Evolutionary conservation across 371 early-diverging fungal species (phyloP), one percentile per base, ranked within the genome.

Genomic region (Smittium mucronatum): DNA sequence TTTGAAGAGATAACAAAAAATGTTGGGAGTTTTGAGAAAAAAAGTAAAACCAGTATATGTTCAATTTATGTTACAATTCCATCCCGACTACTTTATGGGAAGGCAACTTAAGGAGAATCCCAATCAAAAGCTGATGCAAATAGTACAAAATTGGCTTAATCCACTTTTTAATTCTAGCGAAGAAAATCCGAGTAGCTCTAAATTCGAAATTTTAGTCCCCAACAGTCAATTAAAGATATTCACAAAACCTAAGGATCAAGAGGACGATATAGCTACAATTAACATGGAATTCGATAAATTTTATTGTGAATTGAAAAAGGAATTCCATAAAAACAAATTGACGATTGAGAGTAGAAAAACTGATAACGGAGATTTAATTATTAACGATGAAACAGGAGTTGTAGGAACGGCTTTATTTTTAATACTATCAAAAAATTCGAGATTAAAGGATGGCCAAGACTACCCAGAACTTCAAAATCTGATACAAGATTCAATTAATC

Each of bases 21-120:
- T n/a, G n/a, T n/a, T n/a, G n/a, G n/a, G n/a, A n/a, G n/a, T n/a
- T n/a, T n/a, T n/a, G n/a, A n/a, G n/a, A n/a, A 63, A 26, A n/a
- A 5, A 29, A 36, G 30, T 68, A 8, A 68, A 61, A 36, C 58
- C 60, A n/a, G 57, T 68, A n/a, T 68, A 60, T 34, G 5, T 33
- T 17, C 33, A n/a, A 15, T n/a, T 68, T 32, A n/a, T 36, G 26
- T n/a, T 36, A 33, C 30, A 35, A n/a, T 36, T 68, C 58, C 69
- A 68, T 57, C 69, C 69, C 57, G 69, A 68, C n/a, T 68, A 28
- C 47, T 68, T 68, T 36, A 65, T 34, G 34, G 36, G 34, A n/a
- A 57, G n/a, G 33, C 60, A 33, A 25, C 15, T 11, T 11, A 2
- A 30, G n/a, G 47, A 61, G n/a, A n/a, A 34, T 5, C n/a, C n/a